A percentile compares a stretch with the other conserved stretches of the same genome.
Conservation (phyloP, 305 asterid species). For the Stenogyne calaminthoides region DNA sequence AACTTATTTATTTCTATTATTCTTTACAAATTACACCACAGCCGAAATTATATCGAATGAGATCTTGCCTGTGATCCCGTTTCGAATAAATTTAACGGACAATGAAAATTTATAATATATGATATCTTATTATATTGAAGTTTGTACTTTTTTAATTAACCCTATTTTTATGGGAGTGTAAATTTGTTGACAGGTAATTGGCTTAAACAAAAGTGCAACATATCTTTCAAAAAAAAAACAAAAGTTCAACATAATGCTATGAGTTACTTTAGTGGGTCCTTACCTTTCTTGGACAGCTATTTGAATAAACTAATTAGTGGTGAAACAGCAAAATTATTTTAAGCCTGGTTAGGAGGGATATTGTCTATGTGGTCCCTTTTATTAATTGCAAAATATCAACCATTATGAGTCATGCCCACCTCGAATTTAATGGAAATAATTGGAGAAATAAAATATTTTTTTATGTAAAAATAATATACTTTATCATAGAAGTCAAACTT, state of each 20-base stretch:
- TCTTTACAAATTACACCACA: not conserved
- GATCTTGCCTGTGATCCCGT: not conserved
- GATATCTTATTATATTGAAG: not conserved
- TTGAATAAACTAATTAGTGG: conserved; percentile 12
- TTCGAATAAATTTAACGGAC: too few relatives aligned
- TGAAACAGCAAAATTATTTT: conserved; percentile 1
- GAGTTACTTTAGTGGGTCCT: conserved; percentile 4
- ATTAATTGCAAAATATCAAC: not conserved
- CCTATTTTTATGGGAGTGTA: not conserved
- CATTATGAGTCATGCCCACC: not conserved
- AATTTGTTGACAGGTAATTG: not conserved
- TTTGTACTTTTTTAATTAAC: not conserved
- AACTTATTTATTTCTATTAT: too few relatives aligned
- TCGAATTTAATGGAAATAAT: not conserved
- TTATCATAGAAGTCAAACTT: too few relatives aligned
- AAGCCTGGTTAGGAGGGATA: conserved; percentile 5
- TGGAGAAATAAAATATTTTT: too few relatives aligned
- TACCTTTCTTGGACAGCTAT: conserved; percentile 23
- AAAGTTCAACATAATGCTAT: not conserved
- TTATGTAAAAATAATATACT: too few relatives aligned
- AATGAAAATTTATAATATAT: too few relatives aligned
- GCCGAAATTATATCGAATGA: not conserved
- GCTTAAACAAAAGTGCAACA: not conserved
- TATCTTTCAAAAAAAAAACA: too few relatives aligned
- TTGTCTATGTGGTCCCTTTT: conserved; percentile 6